Conservation (phyloP, 768 basidiomycete genomes). For the Suillus subaureus region DNA sequence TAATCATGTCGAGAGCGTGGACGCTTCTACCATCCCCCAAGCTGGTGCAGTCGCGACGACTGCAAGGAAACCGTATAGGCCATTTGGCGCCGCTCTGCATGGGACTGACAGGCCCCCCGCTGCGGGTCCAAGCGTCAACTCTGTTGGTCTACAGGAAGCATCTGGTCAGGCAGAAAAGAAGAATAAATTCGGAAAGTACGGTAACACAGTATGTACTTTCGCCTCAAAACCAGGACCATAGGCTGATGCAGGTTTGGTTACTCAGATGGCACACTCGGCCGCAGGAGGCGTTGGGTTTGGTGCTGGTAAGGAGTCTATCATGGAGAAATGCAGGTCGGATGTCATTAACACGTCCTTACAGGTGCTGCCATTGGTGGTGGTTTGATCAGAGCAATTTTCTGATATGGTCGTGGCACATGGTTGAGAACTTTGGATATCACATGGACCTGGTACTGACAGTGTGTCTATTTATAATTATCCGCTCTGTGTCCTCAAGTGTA, state of each 20-base stretch:
- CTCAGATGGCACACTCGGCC: conserved; percentile 57
- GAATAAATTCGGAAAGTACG: conserved; percentile 56
- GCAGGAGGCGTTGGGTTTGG: conserved; percentile 79
- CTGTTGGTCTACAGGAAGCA: conserved; percentile 31
- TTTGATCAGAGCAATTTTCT: conserved; percentile 52
- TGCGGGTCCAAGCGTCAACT: conserved; percentile 29
- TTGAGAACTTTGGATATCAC: neutral
- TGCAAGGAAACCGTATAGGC: conserved; percentile 29
- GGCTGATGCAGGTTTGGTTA: neutral
- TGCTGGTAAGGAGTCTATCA: conserved; percentile 50
- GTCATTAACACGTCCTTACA: conserved; percentile 15
- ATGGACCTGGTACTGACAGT: neutral
- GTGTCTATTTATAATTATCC: neutral
- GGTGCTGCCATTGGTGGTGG: conserved; percentile 57
- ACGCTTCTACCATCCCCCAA: conserved; percentile 13
- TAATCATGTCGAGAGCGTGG: conserved; percentile 67
- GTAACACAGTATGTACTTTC: conserved; percentile 50
- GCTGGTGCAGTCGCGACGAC: neutral
- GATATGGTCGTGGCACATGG: conserved; percentile 8
- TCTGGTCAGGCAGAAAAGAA: conserved; percentile 47
- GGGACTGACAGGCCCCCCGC: conserved; percentile 36
- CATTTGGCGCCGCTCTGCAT: conserved; percentile 42
- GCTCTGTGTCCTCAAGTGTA: neutral
- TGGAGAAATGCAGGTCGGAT: neutral
- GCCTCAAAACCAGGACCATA: conserved; percentile 12